Conservation (phyloP, 73 alveolate genomes). For the Symbiodinium pilosum region DNA sequence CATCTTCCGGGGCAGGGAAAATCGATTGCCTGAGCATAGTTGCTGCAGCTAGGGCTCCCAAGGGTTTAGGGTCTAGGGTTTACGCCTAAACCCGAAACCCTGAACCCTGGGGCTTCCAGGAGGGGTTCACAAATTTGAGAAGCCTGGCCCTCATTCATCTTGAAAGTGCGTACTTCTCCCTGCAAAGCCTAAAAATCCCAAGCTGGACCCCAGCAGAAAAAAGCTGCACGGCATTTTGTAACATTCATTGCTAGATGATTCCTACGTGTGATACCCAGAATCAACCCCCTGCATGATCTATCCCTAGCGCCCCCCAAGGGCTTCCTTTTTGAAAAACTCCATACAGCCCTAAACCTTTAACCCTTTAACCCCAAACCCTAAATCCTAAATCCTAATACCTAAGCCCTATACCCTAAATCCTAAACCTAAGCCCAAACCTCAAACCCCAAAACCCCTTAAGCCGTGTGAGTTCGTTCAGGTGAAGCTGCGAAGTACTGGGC, state of each 20-base stretch:
- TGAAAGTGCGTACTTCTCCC: too few relatives aligned
- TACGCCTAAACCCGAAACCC: background rate
- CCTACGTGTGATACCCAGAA: background rate
- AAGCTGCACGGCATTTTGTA: background rate
- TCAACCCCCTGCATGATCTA: background rate
- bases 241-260: background rate
- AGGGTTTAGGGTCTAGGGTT: background rate
- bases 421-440: background rate
- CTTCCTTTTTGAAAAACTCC: too few relatives aligned
- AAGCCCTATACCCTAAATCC: background rate
- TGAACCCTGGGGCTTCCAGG: background rate
- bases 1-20: too few relatives aligned
- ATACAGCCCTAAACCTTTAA: background rate
- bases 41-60: too few relatives aligned
- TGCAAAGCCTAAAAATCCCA: background rate
- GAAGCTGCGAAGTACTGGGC: slow-evolving; percentile 4
- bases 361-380: background rate
- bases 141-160: background rate
- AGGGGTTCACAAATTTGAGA: background rate
- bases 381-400: background rate
- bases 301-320: too few relatives aligned
- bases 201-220: background rate
- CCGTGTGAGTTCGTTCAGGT: background rate
- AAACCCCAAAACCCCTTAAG: too few relatives aligned
- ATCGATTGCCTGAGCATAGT: too few relatives aligned